phyloP scores from a whole-genome alignment of 169 alveolate genomes.

The Cryptosporidium ryanae region DNA sequence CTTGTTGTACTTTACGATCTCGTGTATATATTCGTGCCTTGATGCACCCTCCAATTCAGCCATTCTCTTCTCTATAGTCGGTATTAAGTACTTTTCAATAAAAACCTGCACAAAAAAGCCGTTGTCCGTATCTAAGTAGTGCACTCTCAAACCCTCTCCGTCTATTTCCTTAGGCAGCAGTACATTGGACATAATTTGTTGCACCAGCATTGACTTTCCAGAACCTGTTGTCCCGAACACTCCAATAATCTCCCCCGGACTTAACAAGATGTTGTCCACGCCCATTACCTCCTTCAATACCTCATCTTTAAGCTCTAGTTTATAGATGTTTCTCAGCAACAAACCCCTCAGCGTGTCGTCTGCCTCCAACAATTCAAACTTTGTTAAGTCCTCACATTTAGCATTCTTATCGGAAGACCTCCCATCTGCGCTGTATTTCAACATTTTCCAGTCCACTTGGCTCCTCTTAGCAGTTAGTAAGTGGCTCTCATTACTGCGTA shows the following conservation, averaged over 20 bases:
- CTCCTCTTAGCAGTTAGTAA: too few species aligned
- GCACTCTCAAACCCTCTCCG: slow-evolving; percentile 33
- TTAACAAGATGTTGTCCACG: background rate
- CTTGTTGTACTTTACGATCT: background rate
- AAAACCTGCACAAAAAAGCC: slow-evolving; percentile 45
- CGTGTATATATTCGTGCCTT: background rate
- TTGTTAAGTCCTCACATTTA: background rate
- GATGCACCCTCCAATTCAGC: background rate
- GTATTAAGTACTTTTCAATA: slow-evolving; percentile 37
- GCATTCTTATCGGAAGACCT: too few species aligned
- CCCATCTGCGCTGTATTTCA: background rate
- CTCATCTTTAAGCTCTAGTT: slow-evolving; percentile 39
- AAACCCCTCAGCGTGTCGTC: slow-evolving; percentile 46
- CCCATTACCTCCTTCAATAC: slow-evolving; percentile 35
- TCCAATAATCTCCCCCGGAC: slow-evolving; percentile 60
- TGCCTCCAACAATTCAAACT: background rate
- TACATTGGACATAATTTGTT: slow-evolving; percentile 17
- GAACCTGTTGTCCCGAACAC: slow-evolving; percentile 27
- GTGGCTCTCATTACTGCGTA: too few species aligned
- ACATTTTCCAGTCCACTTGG: background rate
- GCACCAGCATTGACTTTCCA: slow-evolving; percentile 23
- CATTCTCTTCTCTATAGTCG: slow-evolving; percentile 35
- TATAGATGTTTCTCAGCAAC: slow-evolving; percentile 14
- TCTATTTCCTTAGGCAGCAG: slow-evolving; percentile 35
- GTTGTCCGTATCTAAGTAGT: slow-evolving; percentile 31